Base-by-base conservation (phyloP, 352 stramenopile genomes). In the Phytophthora ohioensis region DNA sequence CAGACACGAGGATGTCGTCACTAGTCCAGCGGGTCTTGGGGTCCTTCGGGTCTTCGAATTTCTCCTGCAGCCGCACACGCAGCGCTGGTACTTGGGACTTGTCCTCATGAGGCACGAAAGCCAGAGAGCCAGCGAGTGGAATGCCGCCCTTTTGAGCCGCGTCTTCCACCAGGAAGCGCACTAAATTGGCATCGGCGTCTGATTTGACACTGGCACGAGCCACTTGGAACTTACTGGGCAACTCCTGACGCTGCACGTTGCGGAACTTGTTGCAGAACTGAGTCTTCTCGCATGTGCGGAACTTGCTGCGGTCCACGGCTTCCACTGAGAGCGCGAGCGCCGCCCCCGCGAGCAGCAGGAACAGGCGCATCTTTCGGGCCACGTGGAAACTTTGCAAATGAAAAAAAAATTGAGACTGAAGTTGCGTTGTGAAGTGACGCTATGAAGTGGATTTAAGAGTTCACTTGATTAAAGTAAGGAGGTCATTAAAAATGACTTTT, bases 291-390 rank as follows among this genome's bases (percentile, higher is more conserved):
- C 98, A 99, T 21, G 93, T 99, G 46, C 97, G 85, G 82, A 99
- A 99, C 86, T 99, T 99, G 61, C 77, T 96, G 71, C 91, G 87
- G 80, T 99, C 98, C 11, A 99, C 98, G 8, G 91, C 95, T 10
- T 57, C n/a, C 5, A 45, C 41, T 36, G 47, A 39, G 31, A 73
- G 30, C 8, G 53, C 39, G 9, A 63, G 31, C 10, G 57, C 59
- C 27, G 48, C 49, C 21, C 59, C 63, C 3, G 42, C 48, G 12
- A 76, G 31, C 49, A 76, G 42, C 52, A 71, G 53, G 41, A 77
- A 13, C 43, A 64, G 46, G 30, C 56, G 59, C 45, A 57, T 72
- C 51, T 42, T 62, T 27, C 58, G 31, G n/a, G 67, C 64, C 67
- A 71, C 70, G 70, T 66, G 63, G 45, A 46, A 21, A 31, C 32